Base-by-base conservation (phyloP, 495 filamentous ascomycete species). In the Podospora appendiculata region DNA sequence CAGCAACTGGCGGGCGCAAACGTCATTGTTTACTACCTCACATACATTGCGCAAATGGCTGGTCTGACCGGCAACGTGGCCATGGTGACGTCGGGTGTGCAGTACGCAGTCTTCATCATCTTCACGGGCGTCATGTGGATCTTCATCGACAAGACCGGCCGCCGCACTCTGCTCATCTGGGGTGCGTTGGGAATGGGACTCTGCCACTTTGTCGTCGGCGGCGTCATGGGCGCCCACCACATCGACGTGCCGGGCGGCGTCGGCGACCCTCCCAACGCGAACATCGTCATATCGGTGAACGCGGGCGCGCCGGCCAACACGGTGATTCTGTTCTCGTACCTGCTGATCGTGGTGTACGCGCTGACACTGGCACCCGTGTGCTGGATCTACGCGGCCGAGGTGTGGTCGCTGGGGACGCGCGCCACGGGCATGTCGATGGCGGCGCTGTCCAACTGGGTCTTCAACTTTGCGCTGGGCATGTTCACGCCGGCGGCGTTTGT, bases 311-410 rank as follows among this genome's bases (percentile, higher is more conserved):
- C 84, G 6, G 79, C 83, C 10, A 79, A 88, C 66, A 79, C 78
- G 4, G 83, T 89, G 55, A 89, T 89, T 59, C 78, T 83, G 5
- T 85, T 83, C 51, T 85, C 77, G 8, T 90, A 88, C 53, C 77
- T 89, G 4, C 79, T 89, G 53, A 81, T 87, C 53, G 82, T 82
- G 44, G 72, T 84, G 32, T 89, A 88, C 68, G 82, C 83, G 4
- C 70, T 88, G 10, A 89, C 87, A 3, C 62, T 87, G 48, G 85
- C 84, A 1, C 85, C 83, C 3, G 75, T 83, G 1, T 85, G 74
- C 53, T 89, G 86, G 86, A 77, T 89, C 52, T 89, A 90, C 66
- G 81, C 84, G 0, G 78, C 86, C 16, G 86, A 90, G 69, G 81
- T 89, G 3, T 89, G 84, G 78, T 83, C 83, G 0, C 74, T 89